Evolutionary conservation across 1,139 yeast genomes (phyloP).

Genomic region (Lodderomyces margitis): DNA sequence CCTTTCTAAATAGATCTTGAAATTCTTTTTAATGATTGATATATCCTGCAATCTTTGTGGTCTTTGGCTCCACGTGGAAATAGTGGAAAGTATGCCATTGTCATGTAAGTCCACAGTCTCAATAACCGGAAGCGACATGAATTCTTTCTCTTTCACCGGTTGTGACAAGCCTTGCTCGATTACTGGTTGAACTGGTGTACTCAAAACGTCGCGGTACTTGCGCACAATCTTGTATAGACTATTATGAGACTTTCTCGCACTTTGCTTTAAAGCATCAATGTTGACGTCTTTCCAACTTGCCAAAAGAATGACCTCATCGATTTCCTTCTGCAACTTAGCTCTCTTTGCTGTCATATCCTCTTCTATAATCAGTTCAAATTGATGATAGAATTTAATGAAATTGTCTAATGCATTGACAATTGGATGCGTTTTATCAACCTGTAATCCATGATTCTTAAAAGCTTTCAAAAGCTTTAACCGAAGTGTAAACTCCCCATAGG

Average conservation of each 20-base stretch:
- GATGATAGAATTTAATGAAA: slow-evolving; percentile 62
- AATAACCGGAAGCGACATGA: slow-evolving; percentile 12
- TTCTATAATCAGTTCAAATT: slow-evolving; percentile 51
- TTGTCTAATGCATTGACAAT: slow-evolving; percentile 53
- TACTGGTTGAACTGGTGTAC: slow-evolving; percentile 50
- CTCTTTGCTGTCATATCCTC: slow-evolving; percentile 46
- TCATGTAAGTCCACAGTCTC: slow-evolving; percentile 18
- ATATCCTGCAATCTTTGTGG: slow-evolving; percentile 56
- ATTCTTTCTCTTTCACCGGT: background rate
- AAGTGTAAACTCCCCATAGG: slow-evolving; percentile 66
- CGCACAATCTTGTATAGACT: slow-evolving; percentile 79
- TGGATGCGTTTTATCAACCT: slow-evolving; percentile 21
- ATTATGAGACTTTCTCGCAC: slow-evolving; percentile 86
- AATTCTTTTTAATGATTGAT: slow-evolving; percentile 50
- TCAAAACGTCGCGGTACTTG: slow-evolving; percentile 69
- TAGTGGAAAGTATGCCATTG: slow-evolving; percentile 5
- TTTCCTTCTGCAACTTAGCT: slow-evolving; percentile 68
- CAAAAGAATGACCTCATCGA: slow-evolving; percentile 76
- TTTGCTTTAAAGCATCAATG: slow-evolving; percentile 87
- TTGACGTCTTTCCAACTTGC: slow-evolving; percentile 99
- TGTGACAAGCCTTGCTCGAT: slow-evolving; percentile 60
- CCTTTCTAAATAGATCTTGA: slow-evolving; percentile 47
- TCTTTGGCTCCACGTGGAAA: slow-evolving; percentile 52
- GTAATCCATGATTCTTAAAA: slow-evolving; percentile 51
- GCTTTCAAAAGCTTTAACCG: slow-evolving; percentile 62